Percentiles rank a stretch among this genome's conserved stretches.
These are phyloP conservation scores for Phytophthora palmivora DNA, from an alignment of 352 stramenopile genomes.

Conservation along the genomic window DNA sequence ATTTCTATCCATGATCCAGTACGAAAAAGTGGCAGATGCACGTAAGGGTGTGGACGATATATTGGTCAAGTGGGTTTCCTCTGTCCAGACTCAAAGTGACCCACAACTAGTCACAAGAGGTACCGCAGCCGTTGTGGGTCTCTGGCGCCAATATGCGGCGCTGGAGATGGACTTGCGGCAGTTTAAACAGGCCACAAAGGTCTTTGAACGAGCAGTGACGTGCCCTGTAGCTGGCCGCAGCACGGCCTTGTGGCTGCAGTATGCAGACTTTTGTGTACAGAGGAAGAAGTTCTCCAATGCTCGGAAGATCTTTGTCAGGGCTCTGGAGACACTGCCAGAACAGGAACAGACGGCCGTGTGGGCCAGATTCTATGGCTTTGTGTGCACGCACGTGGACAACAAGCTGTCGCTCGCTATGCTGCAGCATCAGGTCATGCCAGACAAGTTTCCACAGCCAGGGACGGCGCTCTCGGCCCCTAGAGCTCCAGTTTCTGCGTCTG, in stretches of 20 bases:
- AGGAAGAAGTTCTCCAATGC: slow-evolving; percentile 81
- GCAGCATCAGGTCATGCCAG: slow-evolving; percentile 64
- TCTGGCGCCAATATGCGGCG: slow-evolving; percentile 71
- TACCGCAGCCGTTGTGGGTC: slow-evolving; percentile 45
- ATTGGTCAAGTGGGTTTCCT: slow-evolving; percentile 51
- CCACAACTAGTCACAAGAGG: slow-evolving; percentile 6
- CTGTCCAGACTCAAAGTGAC: slow-evolving; percentile 19
- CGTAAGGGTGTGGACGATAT: slow-evolving; percentile 58
- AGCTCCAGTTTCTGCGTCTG: slow-evolving; percentile 11
- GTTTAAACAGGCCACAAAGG: slow-evolving; percentile 87
- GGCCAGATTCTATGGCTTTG: slow-evolving; percentile 68
- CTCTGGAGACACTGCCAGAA: slow-evolving; percentile 50
- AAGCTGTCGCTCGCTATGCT: slow-evolving; percentile 59
- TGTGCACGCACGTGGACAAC: slow-evolving; percentile 65
- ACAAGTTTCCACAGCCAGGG: slow-evolving; percentile 34
- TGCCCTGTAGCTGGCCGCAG: slow-evolving; percentile 53
- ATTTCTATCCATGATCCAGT: slow-evolving; percentile 42
- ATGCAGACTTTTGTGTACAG: slow-evolving; percentile 77
- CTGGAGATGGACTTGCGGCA: slow-evolving; percentile 82
- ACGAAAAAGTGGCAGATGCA: slow-evolving; percentile 72
- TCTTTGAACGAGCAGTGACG: slow-evolving; percentile 68
- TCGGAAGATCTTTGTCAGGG: slow-evolving; percentile 76
- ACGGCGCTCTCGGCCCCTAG: slow-evolving; percentile 7
- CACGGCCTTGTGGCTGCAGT: slow-evolving; percentile 64
- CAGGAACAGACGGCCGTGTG: slow-evolving; percentile 52